phyloP scores from a whole-genome alignment of 1,284 basidiomycete genomes.

The Moesziomyces aphidis region DNA sequence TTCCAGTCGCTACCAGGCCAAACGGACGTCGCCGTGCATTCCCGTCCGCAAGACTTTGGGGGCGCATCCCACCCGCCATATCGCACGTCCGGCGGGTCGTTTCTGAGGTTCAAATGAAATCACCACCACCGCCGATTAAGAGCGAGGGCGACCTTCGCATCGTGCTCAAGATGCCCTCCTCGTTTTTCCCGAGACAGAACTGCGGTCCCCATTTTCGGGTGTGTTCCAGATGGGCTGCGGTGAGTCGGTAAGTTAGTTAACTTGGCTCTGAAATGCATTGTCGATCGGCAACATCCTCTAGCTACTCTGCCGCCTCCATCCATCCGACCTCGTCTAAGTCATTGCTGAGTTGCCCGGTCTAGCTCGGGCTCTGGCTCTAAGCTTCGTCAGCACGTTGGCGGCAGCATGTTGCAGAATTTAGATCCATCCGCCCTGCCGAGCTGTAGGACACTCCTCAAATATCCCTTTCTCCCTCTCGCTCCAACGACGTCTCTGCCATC shows the following conservation, averaged over 20 bases:
- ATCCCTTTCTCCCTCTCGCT: background rate
- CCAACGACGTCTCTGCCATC: too few species aligned
- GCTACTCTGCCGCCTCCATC: background rate
- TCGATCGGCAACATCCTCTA: background rate
- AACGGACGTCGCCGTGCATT: background rate
- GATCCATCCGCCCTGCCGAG: background rate
- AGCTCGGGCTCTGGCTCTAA: too few species aligned
- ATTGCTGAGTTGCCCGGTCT: background rate
- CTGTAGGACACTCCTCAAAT: background rate
- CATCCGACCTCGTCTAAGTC: background rate
- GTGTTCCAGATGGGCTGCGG: too few species aligned
- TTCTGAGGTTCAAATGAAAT: background rate
- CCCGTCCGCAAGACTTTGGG: background rate
- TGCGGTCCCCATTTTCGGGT: too few species aligned
- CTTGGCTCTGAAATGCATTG: background rate
- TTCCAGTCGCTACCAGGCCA: background rate
- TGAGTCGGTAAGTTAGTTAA: too few species aligned
- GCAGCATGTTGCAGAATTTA: background rate
- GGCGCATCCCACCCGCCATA: background rate
- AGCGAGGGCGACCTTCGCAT: background rate
- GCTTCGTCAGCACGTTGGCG: background rate
- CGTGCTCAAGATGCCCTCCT: too few species aligned
- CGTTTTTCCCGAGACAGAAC: too few species aligned
- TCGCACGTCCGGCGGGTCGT: background rate
- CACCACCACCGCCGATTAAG: background rate